Evolutionary conservation across 2,329 filamentous ascomycete genomes (phyloP).

Genomic region (Curvularia spicifera): DNA sequence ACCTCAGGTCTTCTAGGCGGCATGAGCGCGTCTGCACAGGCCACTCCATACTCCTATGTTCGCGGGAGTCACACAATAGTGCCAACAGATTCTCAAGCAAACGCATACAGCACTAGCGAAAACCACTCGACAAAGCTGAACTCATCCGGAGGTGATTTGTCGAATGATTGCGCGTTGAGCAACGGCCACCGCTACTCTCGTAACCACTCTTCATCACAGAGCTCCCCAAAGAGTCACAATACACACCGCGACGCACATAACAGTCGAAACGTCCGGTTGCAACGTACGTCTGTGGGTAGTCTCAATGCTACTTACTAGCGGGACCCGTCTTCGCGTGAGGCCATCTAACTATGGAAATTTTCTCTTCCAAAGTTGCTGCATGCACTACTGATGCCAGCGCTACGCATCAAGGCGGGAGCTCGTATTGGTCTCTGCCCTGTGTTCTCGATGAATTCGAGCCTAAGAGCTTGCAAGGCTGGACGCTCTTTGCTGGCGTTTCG

Average conservation of each 20-base stretch:
- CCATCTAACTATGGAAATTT: too few species aligned
- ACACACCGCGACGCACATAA: slow-evolving; percentile 13
- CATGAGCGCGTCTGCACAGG: slow-evolving; percentile 26
- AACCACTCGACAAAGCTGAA: slow-evolving; percentile 41
- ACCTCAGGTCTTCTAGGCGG: slow-evolving; percentile 32
- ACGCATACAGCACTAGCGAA: slow-evolving; percentile 51
- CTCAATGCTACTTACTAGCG: slow-evolving; percentile 21
- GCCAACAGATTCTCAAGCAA: slow-evolving; percentile 43
- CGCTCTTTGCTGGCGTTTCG: background rate
- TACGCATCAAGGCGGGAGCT: background rate
- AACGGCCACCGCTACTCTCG: slow-evolving; percentile 50
- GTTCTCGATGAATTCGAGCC: background rate
- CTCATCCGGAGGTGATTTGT: slow-evolving; percentile 28
- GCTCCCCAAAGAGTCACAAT: slow-evolving; percentile 8
- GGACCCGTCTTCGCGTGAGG: background rate
- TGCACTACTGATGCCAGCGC: too few species aligned
- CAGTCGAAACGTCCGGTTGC: slow-evolving; percentile 7
- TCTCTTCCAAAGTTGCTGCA: background rate
- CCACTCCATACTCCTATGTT: slow-evolving; percentile 35
- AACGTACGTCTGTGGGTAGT: slow-evolving; percentile 25
- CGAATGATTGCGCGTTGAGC: slow-evolving; percentile 45
- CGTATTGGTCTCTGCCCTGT: background rate
- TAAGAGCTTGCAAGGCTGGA: background rate
- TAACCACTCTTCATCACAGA: slow-evolving; percentile 33
- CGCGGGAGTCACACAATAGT: slow-evolving; percentile 25